Percentiles rank a stretch among this genome's conserved stretches.
Evolutionary conservation across 192 early-diverging fungal species (phyloP).

Genomic region (Backusella sp.): DNA sequence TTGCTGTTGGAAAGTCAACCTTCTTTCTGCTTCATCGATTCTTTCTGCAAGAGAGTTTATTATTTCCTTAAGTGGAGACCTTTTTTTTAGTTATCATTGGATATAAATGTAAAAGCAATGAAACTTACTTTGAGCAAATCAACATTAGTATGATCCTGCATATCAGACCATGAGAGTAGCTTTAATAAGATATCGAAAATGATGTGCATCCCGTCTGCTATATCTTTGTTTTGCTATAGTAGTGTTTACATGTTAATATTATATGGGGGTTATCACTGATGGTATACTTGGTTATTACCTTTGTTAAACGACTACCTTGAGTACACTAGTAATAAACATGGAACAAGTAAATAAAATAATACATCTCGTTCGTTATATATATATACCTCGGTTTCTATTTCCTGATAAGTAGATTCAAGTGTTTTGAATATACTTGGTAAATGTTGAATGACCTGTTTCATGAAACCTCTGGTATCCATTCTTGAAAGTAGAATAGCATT

Average conservation of each 20-base stretch:
- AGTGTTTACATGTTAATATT: not conserved
- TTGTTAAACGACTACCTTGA: conserved; percentile 18
- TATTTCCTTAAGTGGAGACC: not conserved
- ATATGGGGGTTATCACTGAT: not conserved
- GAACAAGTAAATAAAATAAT: not conserved
- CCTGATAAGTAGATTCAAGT: conserved; percentile 15
- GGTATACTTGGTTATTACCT: not conserved
- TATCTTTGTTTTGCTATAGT: conserved; percentile 14
- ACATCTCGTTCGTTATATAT: not conserved
- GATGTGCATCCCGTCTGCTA: conserved; percentile 16
- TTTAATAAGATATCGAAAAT: conserved; percentile 31
- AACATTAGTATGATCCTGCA: conserved; percentile 30
- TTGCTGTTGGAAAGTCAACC: not conserved
- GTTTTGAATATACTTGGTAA: conserved; percentile 17
- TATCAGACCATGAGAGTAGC: conserved; percentile 39
- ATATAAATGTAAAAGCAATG: not conserved
- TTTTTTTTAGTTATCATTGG: not conserved
- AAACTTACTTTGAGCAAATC: conserved; percentile 26
- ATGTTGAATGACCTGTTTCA: conserved; percentile 30
- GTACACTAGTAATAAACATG: conserved; percentile 1
- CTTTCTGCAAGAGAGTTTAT: conserved; percentile 7
- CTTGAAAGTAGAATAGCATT: conserved; percentile 37
- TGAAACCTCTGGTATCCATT: conserved; percentile 33
- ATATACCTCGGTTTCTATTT: conserved; percentile 10
- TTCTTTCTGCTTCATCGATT: not conserved